Base-by-base conservation (phyloP, 345 rosid species). In the Leavenworthia alabamica region DNA sequence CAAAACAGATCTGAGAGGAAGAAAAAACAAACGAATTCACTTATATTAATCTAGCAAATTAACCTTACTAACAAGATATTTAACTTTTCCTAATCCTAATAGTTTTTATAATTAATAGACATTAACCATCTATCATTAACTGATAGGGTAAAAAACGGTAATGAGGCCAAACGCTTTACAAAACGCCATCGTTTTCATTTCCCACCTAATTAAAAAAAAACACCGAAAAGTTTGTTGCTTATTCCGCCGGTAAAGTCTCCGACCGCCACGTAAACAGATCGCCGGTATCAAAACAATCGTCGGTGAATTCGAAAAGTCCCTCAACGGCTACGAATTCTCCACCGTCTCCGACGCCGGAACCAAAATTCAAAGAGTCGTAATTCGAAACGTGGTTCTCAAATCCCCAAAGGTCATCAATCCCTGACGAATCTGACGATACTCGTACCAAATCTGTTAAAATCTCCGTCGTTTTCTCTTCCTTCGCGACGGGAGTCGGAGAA, bases 311-410 rank as follows among this genome's bases (percentile, higher is more conserved):
- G 26, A 90, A 90, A 33, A 89, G 27, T 1, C 89, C 95, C 0
- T 86, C 97, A 6, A 85, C 62, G 0, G 79, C 66, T 23, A 85
- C 87, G 63, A 70, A 86, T 26, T 81, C 89, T 12, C 66, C 65
- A 46, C 46, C 66, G 4, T 60, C 56, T 29, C 60, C 62, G 27
- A 40, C 68, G 3, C 33, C 68, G 72, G 72, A 39, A 42, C 77
- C 84, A 2, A 80, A 74, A 65, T 74, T 83, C 54, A 80, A 79
- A 6, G 78, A 51, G 27, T 73, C 90, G 58, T 75, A 84, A 49
- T 48, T 60, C 47, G 79, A 48, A 2, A 83, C 44, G 45, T 64
- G 63, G 1, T 77, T 75, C 37, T 80, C 88, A 2, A 81, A 80
- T 3, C 78, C 78, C 46, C 78, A 17, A 24, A 79, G 33, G 40